Evolutionary conservation across 2,329 filamentous ascomycete genomes (phyloP), one percentile per base, ranked within the genome.

Genomic region (Fusarium pseudocircinatum): DNA sequence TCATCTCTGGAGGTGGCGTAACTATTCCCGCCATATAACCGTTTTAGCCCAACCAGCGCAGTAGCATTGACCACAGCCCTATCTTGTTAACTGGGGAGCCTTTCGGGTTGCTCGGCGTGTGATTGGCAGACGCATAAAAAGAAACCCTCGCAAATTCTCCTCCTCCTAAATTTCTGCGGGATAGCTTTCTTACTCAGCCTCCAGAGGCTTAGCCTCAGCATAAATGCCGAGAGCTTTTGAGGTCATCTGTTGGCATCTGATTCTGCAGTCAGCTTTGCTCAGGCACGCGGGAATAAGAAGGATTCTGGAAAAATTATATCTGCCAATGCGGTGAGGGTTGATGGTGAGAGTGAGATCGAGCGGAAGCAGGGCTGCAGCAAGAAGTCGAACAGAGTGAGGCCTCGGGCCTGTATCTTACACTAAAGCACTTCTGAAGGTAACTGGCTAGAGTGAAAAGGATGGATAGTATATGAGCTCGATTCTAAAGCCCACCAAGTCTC

Each of bases 91-190:
- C 6, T 40, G 36, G 30, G 12, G 26, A 15, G 30, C 36, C 26
- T 26, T 28, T 36, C 26, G 26, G 26, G 52, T 54, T 22, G 36
- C 26, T 3, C 24, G 36, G 15, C 8, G 15, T 20, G 26, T 20
- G 13, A 42, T 42, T 42, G 36, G 36, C 2, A 54, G 12, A 8
- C 11, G 14, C 14, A n/a, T 28, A 13, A 39, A 18, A 7, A 16
- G 20, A 30, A 4, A 2, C 20, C 18, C 9, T 39, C n/a, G 7
- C 0, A 11, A 37, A 6, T 14, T 13, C 34, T 36, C 14, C 7
- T 20, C 16, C 22, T 9, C 18, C 52, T 54, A 24, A 18, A 36
- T 18, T 14, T 24, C 22, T 42, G 20, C 20, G 36, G 36, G 15
- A n/a, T 24, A 18, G 26, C 10, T 16, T 24, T 22, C 24, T 42